Percentiles rank a stretch among this genome's conserved stretches.
These are phyloP conservation scores for Flaveria robusta DNA, from an alignment of 129 eudicot genomes.

Conservation along the genomic window DNA sequence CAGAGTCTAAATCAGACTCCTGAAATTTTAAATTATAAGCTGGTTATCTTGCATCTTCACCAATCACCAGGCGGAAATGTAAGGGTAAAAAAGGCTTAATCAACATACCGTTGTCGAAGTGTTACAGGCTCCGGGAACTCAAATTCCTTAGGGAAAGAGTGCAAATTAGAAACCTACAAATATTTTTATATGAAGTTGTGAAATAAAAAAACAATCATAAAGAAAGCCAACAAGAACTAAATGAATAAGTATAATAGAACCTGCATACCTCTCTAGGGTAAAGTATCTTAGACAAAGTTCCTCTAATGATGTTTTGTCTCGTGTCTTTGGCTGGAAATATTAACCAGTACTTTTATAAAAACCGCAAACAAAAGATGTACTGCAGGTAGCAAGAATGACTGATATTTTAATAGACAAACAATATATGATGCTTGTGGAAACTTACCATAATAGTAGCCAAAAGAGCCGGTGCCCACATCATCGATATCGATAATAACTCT, in stretches of 20 bases:
- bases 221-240: neutral
- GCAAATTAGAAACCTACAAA: slow-evolving; percentile 88
- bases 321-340: slow-evolving; percentile 53
- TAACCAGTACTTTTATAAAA: slow-evolving; percentile 11
- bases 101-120: slow-evolving; percentile 85
- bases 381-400: slow-evolving; percentile 6
- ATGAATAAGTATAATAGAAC: slow-evolving; percentile 14
- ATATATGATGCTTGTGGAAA: slow-evolving; percentile 1
- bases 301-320: slow-evolving; percentile 55
- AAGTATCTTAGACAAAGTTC: slow-evolving; percentile 80
- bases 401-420: neutral
- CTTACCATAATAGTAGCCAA: slow-evolving; percentile 73
- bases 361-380: neutral
- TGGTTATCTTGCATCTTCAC: neutral
- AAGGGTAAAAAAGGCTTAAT: slow-evolving; percentile 8
- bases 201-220: slow-evolving; percentile 6
- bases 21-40: neutral
- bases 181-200: neutral
- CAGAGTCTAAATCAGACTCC: neutral
- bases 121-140: slow-evolving; percentile 76
- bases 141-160: slow-evolving; percentile 86
- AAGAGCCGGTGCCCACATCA: slow-evolving; percentile 94
- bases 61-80: neutral
- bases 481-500: slow-evolving; percentile 95
- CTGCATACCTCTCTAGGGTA: slow-evolving; percentile 83